Evolutionary conservation across 768 basidiomycete genomes (phyloP).

Genomic region (Leucosporidium creatinivorum): DNA sequence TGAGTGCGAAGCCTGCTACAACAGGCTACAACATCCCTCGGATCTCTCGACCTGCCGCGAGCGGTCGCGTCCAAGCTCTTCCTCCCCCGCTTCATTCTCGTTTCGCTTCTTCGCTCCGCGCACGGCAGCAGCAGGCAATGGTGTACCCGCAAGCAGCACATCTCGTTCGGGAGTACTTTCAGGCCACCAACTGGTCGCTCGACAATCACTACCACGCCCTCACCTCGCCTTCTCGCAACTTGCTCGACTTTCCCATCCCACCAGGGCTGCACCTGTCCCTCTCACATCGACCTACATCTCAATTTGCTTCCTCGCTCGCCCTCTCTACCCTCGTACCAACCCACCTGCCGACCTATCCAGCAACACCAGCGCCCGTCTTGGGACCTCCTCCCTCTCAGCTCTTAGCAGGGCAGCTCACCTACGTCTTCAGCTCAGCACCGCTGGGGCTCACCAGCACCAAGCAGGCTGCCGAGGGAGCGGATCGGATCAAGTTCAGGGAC

Average conservation of each 20-base stretch:
- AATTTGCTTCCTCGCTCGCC: conserved; percentile 84
- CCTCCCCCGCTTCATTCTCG: no score
- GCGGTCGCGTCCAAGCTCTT: no score
- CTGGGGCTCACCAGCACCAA: conserved; percentile 46
- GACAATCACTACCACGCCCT: conserved; percentile 87
- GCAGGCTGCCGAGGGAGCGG: conserved; percentile 53
- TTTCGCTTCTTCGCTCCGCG: no score
- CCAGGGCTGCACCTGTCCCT: conserved; percentile 67
- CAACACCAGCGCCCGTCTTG: conserved; percentile 20
- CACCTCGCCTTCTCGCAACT: conserved; percentile 78
- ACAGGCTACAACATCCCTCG: no score
- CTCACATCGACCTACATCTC: conserved; percentile 78
- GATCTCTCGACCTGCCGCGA: no score
- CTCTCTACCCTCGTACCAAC: conserved; percentile 65
- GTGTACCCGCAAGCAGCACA: conserved; percentile 52
- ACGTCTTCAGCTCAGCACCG: conserved; percentile 84
- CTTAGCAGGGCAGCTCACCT: conserved; percentile 83
- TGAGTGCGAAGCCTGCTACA: no score
- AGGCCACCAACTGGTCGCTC: conserved; percentile 92
- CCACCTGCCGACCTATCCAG: conserved; percentile 5
- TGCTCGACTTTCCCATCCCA: conserved; percentile 86
- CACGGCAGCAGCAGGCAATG: background rate
- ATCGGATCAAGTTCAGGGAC: conserved; percentile 71
- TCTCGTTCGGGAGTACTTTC: conserved; percentile 81
- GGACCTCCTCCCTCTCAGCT: conserved; percentile 49